Conservation (phyloP, 345 rosid genomes). For the Boechera divaricarpa region DNA sequence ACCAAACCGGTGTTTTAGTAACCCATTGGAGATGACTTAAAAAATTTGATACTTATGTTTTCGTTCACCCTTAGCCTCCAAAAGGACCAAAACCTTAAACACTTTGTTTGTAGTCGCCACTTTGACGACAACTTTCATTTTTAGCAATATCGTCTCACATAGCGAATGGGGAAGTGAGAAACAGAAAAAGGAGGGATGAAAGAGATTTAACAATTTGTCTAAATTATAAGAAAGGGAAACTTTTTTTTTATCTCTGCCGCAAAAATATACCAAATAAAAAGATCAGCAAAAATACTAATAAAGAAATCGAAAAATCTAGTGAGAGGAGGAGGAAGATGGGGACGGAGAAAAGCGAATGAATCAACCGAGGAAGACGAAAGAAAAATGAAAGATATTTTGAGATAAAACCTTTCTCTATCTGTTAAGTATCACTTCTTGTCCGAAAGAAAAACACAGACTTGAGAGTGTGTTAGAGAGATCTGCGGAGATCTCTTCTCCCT, state of each 20-base stretch:
- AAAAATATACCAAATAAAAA: background rate
- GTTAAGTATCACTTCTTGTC: slow-evolving; percentile 45
- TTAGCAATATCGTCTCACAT: too few relatives aligned
- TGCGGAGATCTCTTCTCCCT: slow-evolving; percentile 28
- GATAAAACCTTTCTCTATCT: slow-evolving; percentile 11
- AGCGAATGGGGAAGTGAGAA: slow-evolving; percentile 6
- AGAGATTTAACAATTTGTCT: slow-evolving; percentile 30
- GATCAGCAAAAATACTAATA: background rate
- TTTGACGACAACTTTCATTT: too few relatives aligned
- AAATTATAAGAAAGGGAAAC: slow-evolving; percentile 25
- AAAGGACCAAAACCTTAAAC: too few relatives aligned
- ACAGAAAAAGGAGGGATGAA: background rate
- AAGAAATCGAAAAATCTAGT: background rate
- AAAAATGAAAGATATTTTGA: slow-evolving; percentile 13
- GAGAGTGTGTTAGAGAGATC: slow-evolving; percentile 32
- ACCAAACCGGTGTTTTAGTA: too few relatives aligned
- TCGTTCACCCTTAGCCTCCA: too few relatives aligned
- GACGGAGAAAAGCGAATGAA: slow-evolving; percentile 35
- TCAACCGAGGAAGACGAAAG: background rate
- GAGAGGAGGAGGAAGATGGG: slow-evolving; percentile 22
- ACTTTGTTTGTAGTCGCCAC: too few relatives aligned
- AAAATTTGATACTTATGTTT: too few relatives aligned
- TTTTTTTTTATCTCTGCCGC: slow-evolving; percentile 20
- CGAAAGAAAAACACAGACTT: slow-evolving; percentile 16
- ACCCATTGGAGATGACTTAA: too few relatives aligned